Conservation (phyloP, 2,329 filamentous ascomycete genomes). For the Aspergillus ochraceoroseus region DNA sequence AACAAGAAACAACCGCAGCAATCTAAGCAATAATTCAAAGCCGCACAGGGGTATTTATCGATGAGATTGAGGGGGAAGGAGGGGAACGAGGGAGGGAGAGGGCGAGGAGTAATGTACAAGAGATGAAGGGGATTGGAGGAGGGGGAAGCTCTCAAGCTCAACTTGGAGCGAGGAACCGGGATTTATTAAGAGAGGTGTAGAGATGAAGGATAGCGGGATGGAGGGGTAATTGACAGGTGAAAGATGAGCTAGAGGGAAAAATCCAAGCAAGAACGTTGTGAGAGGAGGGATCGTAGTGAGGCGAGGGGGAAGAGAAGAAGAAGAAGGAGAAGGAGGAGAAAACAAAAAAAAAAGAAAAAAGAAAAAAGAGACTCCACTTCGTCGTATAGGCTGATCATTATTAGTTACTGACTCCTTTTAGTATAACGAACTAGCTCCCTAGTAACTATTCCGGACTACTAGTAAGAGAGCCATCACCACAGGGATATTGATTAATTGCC, state of each 20-base stretch:
- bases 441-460: too few species aligned
- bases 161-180: conserved; percentile 13
- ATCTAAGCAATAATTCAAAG: conserved; percentile 9
- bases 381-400: too few species aligned
- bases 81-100: neutral
- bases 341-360: conserved; percentile 15
- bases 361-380: too few species aligned
- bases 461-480: too few species aligned
- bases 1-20: conserved; percentile 6
- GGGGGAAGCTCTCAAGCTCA: conserved; percentile 14
- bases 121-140: conserved; percentile 5
- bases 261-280: neutral
- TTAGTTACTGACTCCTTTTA: too few species aligned
- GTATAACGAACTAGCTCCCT: too few species aligned
- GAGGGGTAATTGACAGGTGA: conserved; percentile 11
- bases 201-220: conserved; percentile 10
- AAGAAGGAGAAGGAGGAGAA: conserved; percentile 12
- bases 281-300: too few species aligned
- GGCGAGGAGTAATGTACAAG: conserved; percentile 17
- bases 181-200: conserved; percentile 6
- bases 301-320: conserved; percentile 11
- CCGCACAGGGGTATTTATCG: conserved; percentile 13
- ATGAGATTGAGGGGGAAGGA: too few species aligned
- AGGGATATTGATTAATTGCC: too few species aligned
- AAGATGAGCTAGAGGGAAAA: conserved; percentile 12